Evolutionary conservation across 2,329 filamentous ascomycete genomes (phyloP).

Genomic region (Colletotrichum nymphaeae): DNA sequence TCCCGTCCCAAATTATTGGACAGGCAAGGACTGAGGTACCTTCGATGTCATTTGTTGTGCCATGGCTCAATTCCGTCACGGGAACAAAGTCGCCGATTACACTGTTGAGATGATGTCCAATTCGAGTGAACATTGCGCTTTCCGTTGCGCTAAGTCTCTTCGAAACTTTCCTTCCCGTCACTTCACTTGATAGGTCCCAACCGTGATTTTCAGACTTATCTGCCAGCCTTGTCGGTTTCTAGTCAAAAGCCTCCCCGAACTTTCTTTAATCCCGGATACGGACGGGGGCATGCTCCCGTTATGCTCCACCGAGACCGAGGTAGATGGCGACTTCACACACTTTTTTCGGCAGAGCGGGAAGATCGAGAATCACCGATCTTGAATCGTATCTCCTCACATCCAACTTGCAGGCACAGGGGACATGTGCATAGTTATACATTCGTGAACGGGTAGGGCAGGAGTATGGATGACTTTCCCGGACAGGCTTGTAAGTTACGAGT

Average conservation of each 20-base stretch:
- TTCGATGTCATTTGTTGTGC: not conserved
- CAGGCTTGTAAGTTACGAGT: not conserved
- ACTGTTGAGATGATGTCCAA: not conserved
- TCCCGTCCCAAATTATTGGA: not conserved
- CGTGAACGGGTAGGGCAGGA: not conserved
- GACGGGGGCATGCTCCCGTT: not conserved
- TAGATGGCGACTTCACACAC: constrained; percentile 14
- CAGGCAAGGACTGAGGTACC: not conserved
- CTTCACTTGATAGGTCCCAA: not conserved
- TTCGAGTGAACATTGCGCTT: constrained; percentile 12
- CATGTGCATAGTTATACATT: not conserved
- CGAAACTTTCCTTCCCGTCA: constrained; percentile 11
- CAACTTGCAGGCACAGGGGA: constrained; percentile 2
- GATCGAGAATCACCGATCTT: not conserved
- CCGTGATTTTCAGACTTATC: not conserved
- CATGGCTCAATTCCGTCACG: not conserved
- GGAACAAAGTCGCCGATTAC: not conserved
- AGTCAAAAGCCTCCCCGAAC: constrained; percentile 10
- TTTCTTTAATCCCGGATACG: not conserved
- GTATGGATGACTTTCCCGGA: not conserved
- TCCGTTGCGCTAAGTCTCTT: not conserved
- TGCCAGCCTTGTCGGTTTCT: constrained; percentile 10
- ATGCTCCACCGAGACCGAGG: constrained; percentile 1
- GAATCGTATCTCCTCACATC: not conserved
- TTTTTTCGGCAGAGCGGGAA: constrained; percentile 1